Evolutionary conservation across 495 filamentous ascomycete species (phyloP).

Genomic region (Hypoxylon crocopeplum): DNA sequence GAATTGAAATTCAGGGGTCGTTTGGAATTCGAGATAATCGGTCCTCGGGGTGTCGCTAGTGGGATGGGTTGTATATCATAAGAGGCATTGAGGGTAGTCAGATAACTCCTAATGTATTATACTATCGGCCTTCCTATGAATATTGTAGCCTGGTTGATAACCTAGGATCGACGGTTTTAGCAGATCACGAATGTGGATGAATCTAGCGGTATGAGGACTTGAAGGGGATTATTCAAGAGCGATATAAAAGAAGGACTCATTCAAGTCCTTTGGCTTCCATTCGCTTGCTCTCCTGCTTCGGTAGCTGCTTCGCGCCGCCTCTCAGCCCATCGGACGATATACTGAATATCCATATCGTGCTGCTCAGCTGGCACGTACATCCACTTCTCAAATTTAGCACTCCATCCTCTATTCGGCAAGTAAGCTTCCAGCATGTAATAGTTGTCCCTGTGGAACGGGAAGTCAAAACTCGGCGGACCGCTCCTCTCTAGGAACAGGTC

Average conservation of each 20-base stretch:
- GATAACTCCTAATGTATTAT: no score
- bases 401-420: slow-evolving; percentile 56
- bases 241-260: background rate
- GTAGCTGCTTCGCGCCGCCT: slow-evolving; percentile 6
- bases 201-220: no score
- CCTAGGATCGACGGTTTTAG: no score
- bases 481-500: slow-evolving; percentile 55
- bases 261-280: background rate
- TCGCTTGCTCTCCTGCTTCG: background rate
- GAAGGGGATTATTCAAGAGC: no score
- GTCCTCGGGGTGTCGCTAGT: no score
- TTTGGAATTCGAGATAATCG: no score
- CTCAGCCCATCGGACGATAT: slow-evolving; percentile 30
- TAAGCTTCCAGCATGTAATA: slow-evolving; percentile 63
- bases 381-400: slow-evolving; percentile 44
- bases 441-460: slow-evolving; percentile 59
- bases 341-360: slow-evolving; percentile 51
- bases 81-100: no score
- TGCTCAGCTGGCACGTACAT: slow-evolving; percentile 51
- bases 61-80: no score
- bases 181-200: no score
- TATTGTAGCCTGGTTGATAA: no score
- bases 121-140: no score
- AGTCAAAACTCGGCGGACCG: slow-evolving; percentile 56
- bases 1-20: no score